Percentiles rank a stretch among this genome's conserved stretches.
Evolutionary conservation across 805 yeast species (phyloP).

Genomic region (Metschnikowia bowlesiae): DNA sequence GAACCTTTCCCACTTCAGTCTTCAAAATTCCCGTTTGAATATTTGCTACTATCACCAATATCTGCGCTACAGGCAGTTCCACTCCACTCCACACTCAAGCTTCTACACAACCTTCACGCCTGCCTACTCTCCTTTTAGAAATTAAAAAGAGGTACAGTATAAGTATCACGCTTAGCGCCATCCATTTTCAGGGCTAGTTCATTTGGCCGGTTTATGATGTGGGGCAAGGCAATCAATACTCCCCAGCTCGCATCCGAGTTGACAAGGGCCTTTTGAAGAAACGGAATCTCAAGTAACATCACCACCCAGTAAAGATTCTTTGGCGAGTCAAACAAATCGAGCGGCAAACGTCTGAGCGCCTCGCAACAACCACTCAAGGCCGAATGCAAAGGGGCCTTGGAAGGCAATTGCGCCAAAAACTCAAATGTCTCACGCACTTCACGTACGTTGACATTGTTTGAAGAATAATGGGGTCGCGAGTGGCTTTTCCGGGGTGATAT

Average conservation of each 20-base stretch:
- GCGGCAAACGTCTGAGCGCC: constrained; percentile 46
- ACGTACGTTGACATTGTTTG: constrained; percentile 46
- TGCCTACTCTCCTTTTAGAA: too few species aligned
- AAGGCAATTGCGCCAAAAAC: constrained; percentile 48
- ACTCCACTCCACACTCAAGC: too few species aligned
- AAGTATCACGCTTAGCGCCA: too few species aligned
- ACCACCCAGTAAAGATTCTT: constrained; percentile 53
- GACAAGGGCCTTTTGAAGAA: constrained; percentile 45
- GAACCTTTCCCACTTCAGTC: too few species aligned
- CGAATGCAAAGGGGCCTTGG: constrained; percentile 55
- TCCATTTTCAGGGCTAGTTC: too few species aligned
- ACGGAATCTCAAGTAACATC: constrained; percentile 67
- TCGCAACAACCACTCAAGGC: constrained; percentile 50
- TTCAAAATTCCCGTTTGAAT: too few species aligned
- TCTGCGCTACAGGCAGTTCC: too few species aligned
- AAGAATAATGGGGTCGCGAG: constrained; percentile 36
- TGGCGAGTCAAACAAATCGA: constrained; percentile 36
- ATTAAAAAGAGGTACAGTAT: too few species aligned
- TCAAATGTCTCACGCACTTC: constrained; percentile 47
- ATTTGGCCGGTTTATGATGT: too few species aligned
- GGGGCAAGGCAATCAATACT: too few species aligned
- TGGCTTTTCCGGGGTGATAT: constrained; percentile 14
- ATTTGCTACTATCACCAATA: too few species aligned
- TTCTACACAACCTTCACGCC: too few species aligned
- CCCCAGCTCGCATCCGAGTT: constrained; percentile 17